A percentile compares a stretch with the other conserved stretches of the same genome.
Evolutionary conservation across 2,329 filamentous ascomycete genomes (phyloP).

Genomic region (Fusarium multiceps): DNA sequence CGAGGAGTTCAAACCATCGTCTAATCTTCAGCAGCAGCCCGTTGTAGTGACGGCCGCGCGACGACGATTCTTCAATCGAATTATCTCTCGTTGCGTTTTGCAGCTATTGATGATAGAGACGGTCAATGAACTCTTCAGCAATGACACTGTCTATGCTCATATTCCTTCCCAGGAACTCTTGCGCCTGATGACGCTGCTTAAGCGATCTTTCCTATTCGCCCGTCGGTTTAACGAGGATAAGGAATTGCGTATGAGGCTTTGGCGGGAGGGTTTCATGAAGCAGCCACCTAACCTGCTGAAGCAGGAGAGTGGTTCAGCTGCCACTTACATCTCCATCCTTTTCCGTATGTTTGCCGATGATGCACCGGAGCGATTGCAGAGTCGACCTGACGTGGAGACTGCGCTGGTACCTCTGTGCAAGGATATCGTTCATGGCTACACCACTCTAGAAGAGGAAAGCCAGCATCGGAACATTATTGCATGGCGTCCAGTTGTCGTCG

Average conservation of each 20-base stretch:
- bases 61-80: constrained; percentile 96
- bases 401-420: constrained; percentile 94
- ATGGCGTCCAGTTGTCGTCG: constrained; percentile 96
- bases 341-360: constrained; percentile 98
- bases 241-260: constrained; percentile 91
- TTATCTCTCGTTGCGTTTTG: constrained; percentile 97
- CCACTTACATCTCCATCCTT: constrained; percentile 94
- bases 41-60: constrained; percentile 93
- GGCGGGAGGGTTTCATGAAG: constrained; percentile 99
- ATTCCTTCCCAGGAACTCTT: constrained; percentile 92
- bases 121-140: constrained; percentile 97
- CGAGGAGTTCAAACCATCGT: constrained; percentile 88
- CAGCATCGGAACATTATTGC: constrained; percentile 97
- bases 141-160: constrained; percentile 91
- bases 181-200: constrained; percentile 91
- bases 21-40: constrained; percentile 84
- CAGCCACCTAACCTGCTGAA: constrained; percentile 97
- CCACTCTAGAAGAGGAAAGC: constrained; percentile 90
- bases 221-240: constrained; percentile 98
- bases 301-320: constrained; percentile 92
- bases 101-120: constrained; percentile 99
- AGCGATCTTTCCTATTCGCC: constrained; percentile 96
- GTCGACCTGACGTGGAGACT: constrained; percentile 84
- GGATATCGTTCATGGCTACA: constrained; percentile 90
- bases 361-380: constrained; percentile 81